Conservation (phyloP, 2,329 filamentous ascomycete species). For the Mariannaea elegans region DNA sequence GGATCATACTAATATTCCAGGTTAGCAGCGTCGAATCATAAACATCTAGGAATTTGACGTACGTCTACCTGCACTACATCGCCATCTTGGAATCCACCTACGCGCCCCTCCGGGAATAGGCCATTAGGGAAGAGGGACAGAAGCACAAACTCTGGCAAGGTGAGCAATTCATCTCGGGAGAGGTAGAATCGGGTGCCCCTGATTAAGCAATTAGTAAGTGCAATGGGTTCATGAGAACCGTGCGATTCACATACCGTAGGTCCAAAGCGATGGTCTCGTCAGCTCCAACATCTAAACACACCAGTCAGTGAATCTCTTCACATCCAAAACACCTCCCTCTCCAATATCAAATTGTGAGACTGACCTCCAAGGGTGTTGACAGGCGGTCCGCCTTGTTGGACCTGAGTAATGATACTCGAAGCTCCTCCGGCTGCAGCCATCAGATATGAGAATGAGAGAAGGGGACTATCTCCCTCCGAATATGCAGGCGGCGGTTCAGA, state of each 20-base stretch:
- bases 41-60: conserved; percentile 53
- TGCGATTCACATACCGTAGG: conserved; percentile 72
- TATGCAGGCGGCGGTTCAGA: conserved; percentile 95
- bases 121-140: conserved; percentile 98
- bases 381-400: conserved; percentile 90
- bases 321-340: neutral
- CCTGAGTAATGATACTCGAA: conserved; percentile 98
- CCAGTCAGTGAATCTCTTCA: conserved; percentile 8
- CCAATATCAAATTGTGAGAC: conserved; percentile 30
- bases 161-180: conserved; percentile 93
- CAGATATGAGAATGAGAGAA: conserved; percentile 92
- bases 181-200: conserved; percentile 95
- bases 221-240: neutral
- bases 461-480: conserved; percentile 91
- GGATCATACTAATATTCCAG: conserved; percentile 83
- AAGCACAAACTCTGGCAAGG: conserved; percentile 95
- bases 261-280: conserved; percentile 97
- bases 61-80: conserved; percentile 98
- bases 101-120: conserved; percentile 95
- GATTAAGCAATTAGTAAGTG: conserved; percentile 40
- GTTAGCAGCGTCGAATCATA: conserved; percentile 14
- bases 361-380: conserved; percentile 89
- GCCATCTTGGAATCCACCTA: conserved; percentile 90
- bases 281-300: conserved; percentile 73
- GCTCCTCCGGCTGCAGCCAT: conserved; percentile 98